Conservation (phyloP, 306 rosid genomes). For the apple (Malus domestica) region DNA sequence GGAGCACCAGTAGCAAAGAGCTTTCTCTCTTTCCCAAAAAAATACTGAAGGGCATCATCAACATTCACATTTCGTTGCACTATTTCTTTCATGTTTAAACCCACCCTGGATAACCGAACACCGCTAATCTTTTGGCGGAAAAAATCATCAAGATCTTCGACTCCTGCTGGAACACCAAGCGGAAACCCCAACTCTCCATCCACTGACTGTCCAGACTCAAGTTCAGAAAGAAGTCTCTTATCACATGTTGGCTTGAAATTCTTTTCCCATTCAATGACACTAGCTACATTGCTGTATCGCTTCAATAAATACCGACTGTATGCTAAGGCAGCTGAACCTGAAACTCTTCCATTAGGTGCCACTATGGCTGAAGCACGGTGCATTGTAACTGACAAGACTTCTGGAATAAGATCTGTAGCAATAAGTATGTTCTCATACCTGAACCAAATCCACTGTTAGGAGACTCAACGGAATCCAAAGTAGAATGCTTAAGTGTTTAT, state of each 20-base stretch:
- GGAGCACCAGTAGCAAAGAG: slow-evolving; percentile 42
- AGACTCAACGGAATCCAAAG: slow-evolving; percentile 5
- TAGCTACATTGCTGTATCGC: slow-evolving; percentile 57
- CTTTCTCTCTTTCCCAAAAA: slow-evolving; percentile 72
- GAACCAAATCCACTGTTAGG: slow-evolving; percentile 36
- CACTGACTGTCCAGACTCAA: slow-evolving; percentile 54
- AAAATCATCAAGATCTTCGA: slow-evolving; percentile 90
- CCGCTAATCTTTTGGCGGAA: slow-evolving; percentile 80
- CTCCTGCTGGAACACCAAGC: slow-evolving; percentile 87
- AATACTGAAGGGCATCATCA: slow-evolving; percentile 55
- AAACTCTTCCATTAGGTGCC: slow-evolving; percentile 69
- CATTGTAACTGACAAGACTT: slow-evolving; percentile 58
- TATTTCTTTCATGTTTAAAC: slow-evolving; percentile 70
- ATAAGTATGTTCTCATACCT: slow-evolving; percentile 85
- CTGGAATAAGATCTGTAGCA: slow-evolving; percentile 81
- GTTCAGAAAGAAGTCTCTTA: slow-evolving; percentile 73
- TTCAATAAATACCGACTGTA: slow-evolving; percentile 66
- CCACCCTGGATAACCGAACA: slow-evolving; percentile 73
- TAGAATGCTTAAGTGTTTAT: background rate
- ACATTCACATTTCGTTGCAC: slow-evolving; percentile 67
- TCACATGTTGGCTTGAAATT: slow-evolving; percentile 60
- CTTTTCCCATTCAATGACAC: slow-evolving; percentile 86
- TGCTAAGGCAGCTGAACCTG: slow-evolving; percentile 56
- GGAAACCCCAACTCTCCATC: slow-evolving; percentile 79
- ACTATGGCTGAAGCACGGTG: slow-evolving; percentile 53